These are phyloP conservation scores for Boletus rubropictus DNA, from an alignment of 768 basidiomycete species.

Conservation along the genomic window DNA sequence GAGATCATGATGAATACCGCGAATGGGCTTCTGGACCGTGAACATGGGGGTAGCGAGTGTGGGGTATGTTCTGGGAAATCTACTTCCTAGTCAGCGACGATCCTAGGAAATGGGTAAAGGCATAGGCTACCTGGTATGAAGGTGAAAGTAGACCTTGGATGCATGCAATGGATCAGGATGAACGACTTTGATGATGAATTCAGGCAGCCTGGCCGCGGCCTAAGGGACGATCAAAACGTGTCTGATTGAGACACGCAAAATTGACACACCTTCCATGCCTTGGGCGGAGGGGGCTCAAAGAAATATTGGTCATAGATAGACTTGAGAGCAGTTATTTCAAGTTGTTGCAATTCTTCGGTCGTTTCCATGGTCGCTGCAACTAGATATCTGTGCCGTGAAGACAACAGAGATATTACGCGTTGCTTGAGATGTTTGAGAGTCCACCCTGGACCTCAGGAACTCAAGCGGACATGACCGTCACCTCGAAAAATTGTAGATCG, in stretches of 20 bases:
- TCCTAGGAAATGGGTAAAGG: background rate
- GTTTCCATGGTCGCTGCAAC: conserved; percentile 52
- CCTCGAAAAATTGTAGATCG: conserved; percentile 4
- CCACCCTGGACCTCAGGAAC: conserved; percentile 60
- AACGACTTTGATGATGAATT: conserved; percentile 68
- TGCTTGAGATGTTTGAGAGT: conserved; percentile 58
- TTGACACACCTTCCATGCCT: conserved; percentile 69
- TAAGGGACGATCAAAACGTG: conserved; percentile 24
- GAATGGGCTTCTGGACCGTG: conserved; percentile 56
- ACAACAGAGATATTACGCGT: conserved; percentile 28
- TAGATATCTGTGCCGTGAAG: conserved; percentile 8
- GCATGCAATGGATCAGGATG: conserved; percentile 57
- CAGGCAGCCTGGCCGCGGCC: conserved; percentile 65
- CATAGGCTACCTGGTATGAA: conserved; percentile 59
- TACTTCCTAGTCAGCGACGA: conserved; percentile 23
- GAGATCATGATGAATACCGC: conserved; percentile 55
- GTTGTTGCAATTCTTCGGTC: conserved; percentile 57
- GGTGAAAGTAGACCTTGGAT: conserved; percentile 54
- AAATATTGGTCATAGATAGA: conserved; percentile 81
- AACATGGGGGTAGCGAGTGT: conserved; percentile 62
- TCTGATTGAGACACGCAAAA: conserved; percentile 8
- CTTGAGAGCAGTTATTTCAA: conserved; percentile 73
- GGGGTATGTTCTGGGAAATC: conserved; percentile 83
- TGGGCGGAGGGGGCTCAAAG: conserved; percentile 64
- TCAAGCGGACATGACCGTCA: conserved; percentile 62